Evolutionary conservation across 306 rosid species (phyloP), one percentile per base, ranked within the genome.

Genomic region (Casuarina cunninghamiana): DNA sequence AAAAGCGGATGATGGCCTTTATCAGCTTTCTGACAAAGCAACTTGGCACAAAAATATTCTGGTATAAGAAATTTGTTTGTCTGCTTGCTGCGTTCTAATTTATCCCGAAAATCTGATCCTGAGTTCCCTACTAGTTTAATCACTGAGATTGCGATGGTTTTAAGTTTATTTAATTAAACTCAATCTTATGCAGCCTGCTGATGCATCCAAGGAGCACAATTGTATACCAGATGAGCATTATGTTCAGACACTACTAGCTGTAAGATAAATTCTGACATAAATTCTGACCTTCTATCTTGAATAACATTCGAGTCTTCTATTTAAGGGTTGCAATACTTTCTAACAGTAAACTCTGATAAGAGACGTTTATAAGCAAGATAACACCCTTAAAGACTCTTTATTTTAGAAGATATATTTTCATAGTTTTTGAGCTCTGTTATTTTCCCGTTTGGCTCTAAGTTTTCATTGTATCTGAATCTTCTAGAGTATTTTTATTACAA

Each of bases 221-320:
- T 96, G 99, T 79, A 96, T 96, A 82, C 97, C 99, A 4, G 99
- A 96, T 71, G 99, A 96, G 78, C 99, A 96, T 88, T 96, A 89
- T 77, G 96, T 96, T 74, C 99, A 86, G 86, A 95, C 99, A 58
- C 83, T 95, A 81, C 53, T 95, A 65, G 98, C 99, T 42, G 99
- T 95, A 90, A 84, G 97, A 78, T 81, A 73, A 71, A 42, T 71
- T 62, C 68, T n/a, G 39, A 72, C 61, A 78, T 81, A 73, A 71
- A 42, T 71, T 62, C 68, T n/a, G 39, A 72, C 61, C 72, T 57
- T 55, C 38, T 35, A 32, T 42, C 35, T 13, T 32, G 42, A 49
- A 46, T 3, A 16, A 53, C 45, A 32, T 13, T 62, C 2, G 3
- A 61, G 15, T 48, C 35, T 32, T 41, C 26, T 71, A 6, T 61